These are phyloP conservation scores for Colletotrichum sp. DNA, from an alignment of 2,329 filamentous ascomycete species.

Conservation along the genomic window DNA sequence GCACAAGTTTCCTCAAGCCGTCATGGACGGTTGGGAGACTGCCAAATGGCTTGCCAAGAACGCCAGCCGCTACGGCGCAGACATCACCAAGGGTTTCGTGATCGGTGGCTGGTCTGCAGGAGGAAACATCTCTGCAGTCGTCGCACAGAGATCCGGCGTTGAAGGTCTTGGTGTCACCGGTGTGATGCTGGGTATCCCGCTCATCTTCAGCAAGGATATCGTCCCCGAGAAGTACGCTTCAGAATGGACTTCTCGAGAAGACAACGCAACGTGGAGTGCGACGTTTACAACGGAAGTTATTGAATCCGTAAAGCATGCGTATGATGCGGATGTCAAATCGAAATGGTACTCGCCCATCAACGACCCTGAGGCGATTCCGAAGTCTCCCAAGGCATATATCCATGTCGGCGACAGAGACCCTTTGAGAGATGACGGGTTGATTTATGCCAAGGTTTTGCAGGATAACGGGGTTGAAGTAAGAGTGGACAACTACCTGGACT, in stretches of 20 bases:
- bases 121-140: conserved; percentile 53
- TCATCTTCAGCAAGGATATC: neutral
- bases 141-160: conserved; percentile 44
- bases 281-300: conserved; percentile 33
- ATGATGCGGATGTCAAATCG: conserved; percentile 32
- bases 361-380: conserved; percentile 30
- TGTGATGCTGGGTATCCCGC: neutral
- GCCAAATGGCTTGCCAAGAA: conserved; percentile 37
- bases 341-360: conserved; percentile 37
- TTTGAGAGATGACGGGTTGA: conserved; percentile 55
- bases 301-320: conserved; percentile 29
- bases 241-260: conserved; percentile 42
- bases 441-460: conserved; percentile 54
- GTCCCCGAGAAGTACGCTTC: conserved; percentile 40
- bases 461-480: conserved; percentile 48
- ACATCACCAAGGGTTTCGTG: conserved; percentile 51
- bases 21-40: conserved; percentile 51
- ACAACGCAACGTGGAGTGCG: conserved; percentile 41
- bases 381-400: conserved; percentile 51
- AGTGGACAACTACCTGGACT: conserved; percentile 33
- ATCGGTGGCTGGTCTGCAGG: conserved; percentile 56
- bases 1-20: conserved; percentile 48
- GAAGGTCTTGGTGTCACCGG: conserved; percentile 32
- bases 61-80: conserved; percentile 23
- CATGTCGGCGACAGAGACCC: conserved; percentile 57